Base-by-base conservation (phyloP, 164 flowering plant species). In the Liquidambar formosana region DNA sequence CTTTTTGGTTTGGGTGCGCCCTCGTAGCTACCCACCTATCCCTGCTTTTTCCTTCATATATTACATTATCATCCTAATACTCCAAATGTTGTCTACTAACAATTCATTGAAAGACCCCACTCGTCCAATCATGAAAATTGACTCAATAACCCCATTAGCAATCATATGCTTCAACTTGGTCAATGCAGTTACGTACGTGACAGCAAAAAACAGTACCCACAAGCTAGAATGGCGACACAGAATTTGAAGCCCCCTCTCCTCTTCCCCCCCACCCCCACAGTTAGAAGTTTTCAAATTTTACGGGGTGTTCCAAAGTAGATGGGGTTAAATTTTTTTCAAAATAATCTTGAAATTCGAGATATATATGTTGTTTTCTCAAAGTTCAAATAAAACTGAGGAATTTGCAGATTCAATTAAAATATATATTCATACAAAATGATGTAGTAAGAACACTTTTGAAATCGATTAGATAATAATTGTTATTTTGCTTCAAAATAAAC, bases 1-100 rank as follows among this genome's bases (percentile, higher is more conserved):
- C n/a, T n/a, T n/a, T 46, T 2, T 2, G 41, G 10, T 63, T 21
- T 70, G 52, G 76, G 76, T 75, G 78, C 76, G 67, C 67, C 70
- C 63, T 49, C 63, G 18, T 33, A 57, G 60, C 67, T 27, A 57
- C 69, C 68, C 72, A 63, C 64, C 48, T 62, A 33, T 38, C 5
- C 53, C 19, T 66, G 51, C 19, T 16, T 52, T 41, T 33, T 64
- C 51, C 33, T 21, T 18, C 60, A 16, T 73, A 69, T 60, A 51
- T 67, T 63, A 64, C 69, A 65, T 74, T 74, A 74, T 74, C 73
- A 68, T 71, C 53, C 46, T 63, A 21, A 26, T 62, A 10, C 22
- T 28, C 33, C 53, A 33, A 27, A 22, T 60, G 43, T 59, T 65
- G 44, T n/a, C 23, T 16, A 10, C 19, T 11, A n/a, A 59, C 18